These are phyloP conservation scores for Saraca asoca DNA, from an alignment of 331 rosid genomes.

Conservation along the genomic window DNA sequence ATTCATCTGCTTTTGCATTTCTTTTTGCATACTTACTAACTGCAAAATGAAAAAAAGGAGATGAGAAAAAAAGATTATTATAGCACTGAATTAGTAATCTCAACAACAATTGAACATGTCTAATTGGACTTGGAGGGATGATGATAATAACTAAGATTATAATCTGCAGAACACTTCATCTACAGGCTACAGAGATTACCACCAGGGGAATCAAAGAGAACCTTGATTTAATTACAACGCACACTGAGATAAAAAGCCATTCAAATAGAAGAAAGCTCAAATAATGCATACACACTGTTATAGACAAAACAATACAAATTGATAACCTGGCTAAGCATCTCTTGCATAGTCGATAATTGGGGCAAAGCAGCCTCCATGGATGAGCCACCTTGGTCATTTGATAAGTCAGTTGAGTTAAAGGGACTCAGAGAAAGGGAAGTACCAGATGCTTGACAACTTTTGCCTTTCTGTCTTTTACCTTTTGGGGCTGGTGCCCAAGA, in stretches of 20 bases:
- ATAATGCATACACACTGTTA: no score
- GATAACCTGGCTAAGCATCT: constrained; percentile 75
- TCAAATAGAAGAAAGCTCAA: constrained; percentile 7
- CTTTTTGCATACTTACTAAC: constrained; percentile 77
- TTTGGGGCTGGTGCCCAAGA: constrained; percentile 59
- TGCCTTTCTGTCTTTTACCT: constrained; percentile 74
- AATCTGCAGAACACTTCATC: no score
- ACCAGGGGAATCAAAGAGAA: no score
- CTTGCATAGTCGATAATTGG: constrained; percentile 69
- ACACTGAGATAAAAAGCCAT: background rate
- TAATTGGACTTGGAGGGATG: background rate
- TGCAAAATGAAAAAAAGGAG: constrained; percentile 40
- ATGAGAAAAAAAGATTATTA: constrained; percentile 11
- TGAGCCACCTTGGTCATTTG: constrained; percentile 58
- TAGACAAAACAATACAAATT: background rate
- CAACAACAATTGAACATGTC: constrained; percentile 18
- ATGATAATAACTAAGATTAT: no score
- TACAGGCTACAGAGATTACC: no score
- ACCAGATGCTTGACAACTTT: constrained; percentile 61
- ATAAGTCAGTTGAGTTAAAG: constrained; percentile 54
- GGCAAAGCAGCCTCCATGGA: constrained; percentile 63
- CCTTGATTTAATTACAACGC: no score
- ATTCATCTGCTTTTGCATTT: constrained; percentile 90
- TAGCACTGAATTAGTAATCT: constrained; percentile 6
- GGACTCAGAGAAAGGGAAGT: constrained; percentile 54